Base-by-base conservation (phyloP, 2,329 filamentous ascomycete genomes). In the Aureobasidium sp. region DNA sequence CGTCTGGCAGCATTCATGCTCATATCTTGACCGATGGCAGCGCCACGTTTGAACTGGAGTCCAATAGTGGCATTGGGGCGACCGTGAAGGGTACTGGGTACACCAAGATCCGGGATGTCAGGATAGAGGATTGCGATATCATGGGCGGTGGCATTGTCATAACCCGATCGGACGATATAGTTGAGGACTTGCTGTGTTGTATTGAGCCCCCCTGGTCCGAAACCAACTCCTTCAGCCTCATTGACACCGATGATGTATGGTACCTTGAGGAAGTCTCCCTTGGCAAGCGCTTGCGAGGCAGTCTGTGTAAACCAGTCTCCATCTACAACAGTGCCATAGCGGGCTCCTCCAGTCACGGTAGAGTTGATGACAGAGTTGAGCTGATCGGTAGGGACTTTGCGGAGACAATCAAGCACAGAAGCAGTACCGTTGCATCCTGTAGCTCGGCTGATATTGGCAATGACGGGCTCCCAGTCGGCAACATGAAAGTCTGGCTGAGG, bases 321-420 rank as follows among this genome's bases (percentile, higher is more conserved):
- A 56, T 70, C 68, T 15, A 70, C 54, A 17, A 67, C 64, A 9
- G 64, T 49, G 2, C 67, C 68, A 48, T 67, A 67, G 1, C 44
- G 39, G 24, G 67, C 67, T 31, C 66, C 64, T 7, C 33, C 42
- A 0, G 67, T 67, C 1, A 64, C 56, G 4, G 66, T 67, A 9
- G 67, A 67, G 56, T 69, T 70, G 61, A 69, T 64, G 15, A 69
- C 66, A 17, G 53, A 59, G 49, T 67, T 69, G n/a, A 70, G 60
- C 31, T 66, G 6, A 1, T 65, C 64, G 1, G 45, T 53, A 2
- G 67, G 64, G 1, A 69, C 61, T 7, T 62, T 63, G 7, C 69
- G 67, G 4, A 70, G 62, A 60, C 76, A 78, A 27, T 67, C 69
- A 1, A 78, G 69, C 1, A 73, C 70, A 56, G 74, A 70, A 8